phyloP scores from a whole-genome alignment of 2,329 filamentous ascomycete species.

The Hypoxylon sp. region DNA sequence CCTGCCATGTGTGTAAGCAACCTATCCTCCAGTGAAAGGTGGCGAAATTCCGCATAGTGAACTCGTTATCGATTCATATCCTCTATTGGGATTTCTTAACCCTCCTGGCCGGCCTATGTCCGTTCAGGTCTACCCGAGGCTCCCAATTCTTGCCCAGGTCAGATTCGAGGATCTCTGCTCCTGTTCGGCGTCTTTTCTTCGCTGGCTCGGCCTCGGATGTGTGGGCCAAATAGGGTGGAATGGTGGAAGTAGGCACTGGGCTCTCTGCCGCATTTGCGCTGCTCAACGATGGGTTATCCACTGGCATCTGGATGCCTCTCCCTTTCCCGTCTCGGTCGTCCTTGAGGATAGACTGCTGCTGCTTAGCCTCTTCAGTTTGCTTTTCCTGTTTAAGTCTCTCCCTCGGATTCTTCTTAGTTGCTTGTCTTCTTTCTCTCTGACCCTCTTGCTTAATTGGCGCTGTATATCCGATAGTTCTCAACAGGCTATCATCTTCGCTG shows the following conservation, averaged over 20 bases:
- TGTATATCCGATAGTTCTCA: not conserved
- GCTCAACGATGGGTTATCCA: not conserved
- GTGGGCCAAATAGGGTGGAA: not conserved
- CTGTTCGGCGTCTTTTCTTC: conserved; percentile 40
- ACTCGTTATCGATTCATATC: not conserved
- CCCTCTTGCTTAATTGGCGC: not conserved
- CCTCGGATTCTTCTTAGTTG: not conserved
- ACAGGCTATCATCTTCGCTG: conserved; percentile 5
- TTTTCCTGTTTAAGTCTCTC: not conserved
- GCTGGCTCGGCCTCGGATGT: not conserved
- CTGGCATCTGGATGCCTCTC: not conserved
- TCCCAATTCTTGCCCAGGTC: conserved; percentile 45
- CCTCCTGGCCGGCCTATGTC: conserved; percentile 41
- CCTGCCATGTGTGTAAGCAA: not conserved
- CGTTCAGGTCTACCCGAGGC: conserved; percentile 37
- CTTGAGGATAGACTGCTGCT: not conserved
- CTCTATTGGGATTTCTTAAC: conserved; percentile 14
- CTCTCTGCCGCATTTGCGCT: not conserved
- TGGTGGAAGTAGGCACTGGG: not conserved
- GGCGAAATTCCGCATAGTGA: not conserved
- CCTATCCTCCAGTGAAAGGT: not conserved
- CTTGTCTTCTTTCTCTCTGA: conserved; percentile 2
- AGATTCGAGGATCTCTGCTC: conserved; percentile 33
- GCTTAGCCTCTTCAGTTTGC: not conserved
- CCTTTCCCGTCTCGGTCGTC: not conserved